Evolutionary conservation across 495 filamentous ascomycete genomes (phyloP).

Genomic region (Annulohypoxylon nitens): DNA sequence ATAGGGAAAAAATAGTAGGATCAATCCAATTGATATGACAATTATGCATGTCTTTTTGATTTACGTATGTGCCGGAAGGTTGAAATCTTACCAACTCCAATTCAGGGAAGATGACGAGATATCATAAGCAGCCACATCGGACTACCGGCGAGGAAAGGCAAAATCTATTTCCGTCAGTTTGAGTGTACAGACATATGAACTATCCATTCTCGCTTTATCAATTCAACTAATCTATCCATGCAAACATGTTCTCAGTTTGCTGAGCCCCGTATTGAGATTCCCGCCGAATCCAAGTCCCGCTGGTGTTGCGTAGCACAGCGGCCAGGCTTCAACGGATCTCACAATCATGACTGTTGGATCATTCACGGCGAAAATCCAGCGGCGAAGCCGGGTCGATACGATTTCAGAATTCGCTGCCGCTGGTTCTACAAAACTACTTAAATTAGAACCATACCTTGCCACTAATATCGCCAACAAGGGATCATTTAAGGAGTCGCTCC

Average conservation of each 20-base stretch:
- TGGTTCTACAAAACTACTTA: not conserved
- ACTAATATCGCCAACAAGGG: not conserved
- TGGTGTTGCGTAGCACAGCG: slow-evolving; percentile 3
- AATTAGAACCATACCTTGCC: slow-evolving; percentile 1
- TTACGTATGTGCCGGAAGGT: too few relatives aligned
- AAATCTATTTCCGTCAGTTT: not conserved
- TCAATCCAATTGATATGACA: not conserved
- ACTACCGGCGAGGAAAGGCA: not conserved
- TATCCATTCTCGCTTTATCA: slow-evolving; percentile 1
- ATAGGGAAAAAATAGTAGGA: not conserved
- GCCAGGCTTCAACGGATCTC: not conserved
- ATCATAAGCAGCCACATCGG: slow-evolving; percentile 15
- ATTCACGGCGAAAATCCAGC: not conserved
- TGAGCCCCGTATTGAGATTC: slow-evolving; percentile 14
- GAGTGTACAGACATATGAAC: not conserved
- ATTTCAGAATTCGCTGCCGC: not conserved
- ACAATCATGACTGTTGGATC: not conserved
- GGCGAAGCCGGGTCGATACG: not conserved
- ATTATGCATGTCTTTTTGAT: not conserved
- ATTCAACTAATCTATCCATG: not conserved
- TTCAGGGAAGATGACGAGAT: not conserved
- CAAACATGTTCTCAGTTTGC: not conserved
- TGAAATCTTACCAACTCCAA: not conserved
- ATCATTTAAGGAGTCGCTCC: not conserved
- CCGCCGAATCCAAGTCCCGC: slow-evolving; percentile 6